phyloP scores from a whole-genome alignment of 2,329 filamentous ascomycete species.

The Alternaria postmessia region DNA sequence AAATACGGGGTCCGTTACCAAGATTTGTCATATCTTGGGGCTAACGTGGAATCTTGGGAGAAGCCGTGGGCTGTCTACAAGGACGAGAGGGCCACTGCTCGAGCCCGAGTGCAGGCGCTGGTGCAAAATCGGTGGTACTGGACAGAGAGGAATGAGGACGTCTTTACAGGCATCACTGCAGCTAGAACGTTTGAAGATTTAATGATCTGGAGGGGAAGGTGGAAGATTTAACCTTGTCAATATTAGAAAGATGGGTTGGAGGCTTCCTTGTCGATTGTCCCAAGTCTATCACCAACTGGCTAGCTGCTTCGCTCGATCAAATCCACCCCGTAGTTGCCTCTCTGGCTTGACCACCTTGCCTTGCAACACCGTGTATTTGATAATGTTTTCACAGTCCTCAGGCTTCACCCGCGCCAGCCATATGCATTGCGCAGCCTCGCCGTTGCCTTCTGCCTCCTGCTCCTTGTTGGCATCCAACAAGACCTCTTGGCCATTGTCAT shows the following conservation, averaged over 20 bases:
- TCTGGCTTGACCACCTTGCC: constrained; percentile 94
- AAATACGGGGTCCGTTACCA: accelerated
- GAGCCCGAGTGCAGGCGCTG: too few relatives aligned
- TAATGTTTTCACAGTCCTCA: constrained; percentile 91
- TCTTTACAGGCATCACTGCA: accelerated
- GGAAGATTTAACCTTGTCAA: too few relatives aligned
- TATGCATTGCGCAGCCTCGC: constrained; percentile 80
- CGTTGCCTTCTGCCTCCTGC: constrained; percentile 48
- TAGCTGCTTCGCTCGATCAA: constrained; percentile 80
- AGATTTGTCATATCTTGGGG: too few relatives aligned
- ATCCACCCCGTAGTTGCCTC: constrained; percentile 85
- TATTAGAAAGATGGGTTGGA: too few relatives aligned
- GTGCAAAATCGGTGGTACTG: too few relatives aligned
- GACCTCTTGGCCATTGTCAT: constrained; percentile 49
- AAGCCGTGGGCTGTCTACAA: too few relatives aligned
- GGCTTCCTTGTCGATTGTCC: accelerated
- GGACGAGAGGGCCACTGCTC: too few relatives aligned
- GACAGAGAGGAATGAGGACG: accelerated
- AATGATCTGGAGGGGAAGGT: too few relatives aligned
- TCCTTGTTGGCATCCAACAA: constrained; percentile 44
- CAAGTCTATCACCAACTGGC: constrained; percentile 76
- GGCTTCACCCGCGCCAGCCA: constrained; percentile 87
- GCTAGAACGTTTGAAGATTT: too few relatives aligned
- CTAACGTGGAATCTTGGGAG: accelerated
- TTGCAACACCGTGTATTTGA: constrained; percentile 87